phyloP scores from a whole-genome alignment of 2,329 filamentous ascomycete genomes.

The Aspergillus latus region DNA sequence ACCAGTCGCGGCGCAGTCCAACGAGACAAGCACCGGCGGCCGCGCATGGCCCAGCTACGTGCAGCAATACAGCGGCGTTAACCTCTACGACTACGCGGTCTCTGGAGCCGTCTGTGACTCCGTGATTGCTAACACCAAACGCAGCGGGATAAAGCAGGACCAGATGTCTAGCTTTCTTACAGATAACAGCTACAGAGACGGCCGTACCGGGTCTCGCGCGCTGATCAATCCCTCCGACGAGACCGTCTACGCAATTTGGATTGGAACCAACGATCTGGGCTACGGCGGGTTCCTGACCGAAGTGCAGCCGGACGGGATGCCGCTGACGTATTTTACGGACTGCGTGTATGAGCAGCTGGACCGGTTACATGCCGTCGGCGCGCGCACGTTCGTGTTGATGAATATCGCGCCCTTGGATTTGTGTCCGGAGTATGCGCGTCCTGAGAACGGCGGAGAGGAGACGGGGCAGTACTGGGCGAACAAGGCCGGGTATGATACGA shows the following conservation, averaged over 20 bases:
- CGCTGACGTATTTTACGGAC: constrained; percentile 63
- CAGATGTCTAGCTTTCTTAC: constrained; percentile 49
- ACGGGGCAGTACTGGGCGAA: constrained; percentile 48
- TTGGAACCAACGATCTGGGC: constrained; percentile 77
- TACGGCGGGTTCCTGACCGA: constrained; percentile 64
- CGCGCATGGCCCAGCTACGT: constrained; percentile 68
- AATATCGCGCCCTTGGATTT: constrained; percentile 67
- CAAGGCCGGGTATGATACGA: constrained; percentile 38
- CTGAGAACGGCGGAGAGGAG: constrained; percentile 46
- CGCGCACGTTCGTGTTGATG: constrained; percentile 68
- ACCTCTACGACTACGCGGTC: constrained; percentile 67
- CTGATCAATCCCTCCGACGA: constrained; percentile 51
- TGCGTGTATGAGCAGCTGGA: constrained; percentile 67
- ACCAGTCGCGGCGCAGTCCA: not conserved
- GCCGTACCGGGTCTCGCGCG: constrained; percentile 19
- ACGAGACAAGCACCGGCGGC: constrained; percentile 52
- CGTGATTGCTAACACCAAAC: constrained; percentile 56
- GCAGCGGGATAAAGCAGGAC: constrained; percentile 55
- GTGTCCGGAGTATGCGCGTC: constrained; percentile 62
- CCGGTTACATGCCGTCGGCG: constrained; percentile 63
- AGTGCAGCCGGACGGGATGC: constrained; percentile 58
- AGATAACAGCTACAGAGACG: constrained; percentile 22
- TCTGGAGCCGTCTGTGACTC: constrained; percentile 71
- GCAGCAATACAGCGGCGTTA: constrained; percentile 53
- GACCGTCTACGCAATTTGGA: constrained; percentile 74